These are phyloP conservation scores for Mucuna pruriens DNA, from an alignment of 306 rosid genomes.

Conservation along the genomic window DNA sequence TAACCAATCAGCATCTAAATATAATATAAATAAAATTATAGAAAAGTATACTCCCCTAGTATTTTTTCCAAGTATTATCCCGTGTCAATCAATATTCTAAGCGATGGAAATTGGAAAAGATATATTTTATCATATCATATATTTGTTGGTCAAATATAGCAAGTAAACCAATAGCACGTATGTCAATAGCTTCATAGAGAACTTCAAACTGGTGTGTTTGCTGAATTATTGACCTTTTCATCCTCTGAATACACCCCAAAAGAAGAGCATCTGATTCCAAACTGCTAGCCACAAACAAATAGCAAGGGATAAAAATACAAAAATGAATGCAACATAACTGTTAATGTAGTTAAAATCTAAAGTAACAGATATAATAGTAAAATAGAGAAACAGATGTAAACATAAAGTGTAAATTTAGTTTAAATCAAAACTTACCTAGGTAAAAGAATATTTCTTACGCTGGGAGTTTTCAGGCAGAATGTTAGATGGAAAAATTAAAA, in stretches of 20 bases:
- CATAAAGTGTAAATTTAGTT: background rate
- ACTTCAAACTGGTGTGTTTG: background rate
- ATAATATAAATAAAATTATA: background rate
- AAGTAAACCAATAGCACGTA: background rate
- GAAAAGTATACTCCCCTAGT: background rate
- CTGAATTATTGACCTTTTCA: conserved; percentile 5
- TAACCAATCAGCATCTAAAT: background rate
- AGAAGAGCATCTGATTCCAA: conserved; percentile 22
- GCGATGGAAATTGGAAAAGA: conserved; percentile 2
- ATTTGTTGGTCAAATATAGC: background rate
- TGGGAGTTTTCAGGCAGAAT: conserved; percentile 37
- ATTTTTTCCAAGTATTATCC: background rate
- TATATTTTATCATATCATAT: background rate
- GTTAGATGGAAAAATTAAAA: conserved; percentile 46
- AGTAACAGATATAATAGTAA: background rate
- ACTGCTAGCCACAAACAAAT: background rate
- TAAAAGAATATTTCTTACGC: conserved; percentile 24
- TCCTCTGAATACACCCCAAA: conserved; percentile 40
- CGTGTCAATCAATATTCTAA: background rate
- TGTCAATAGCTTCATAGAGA: conserved; percentile 1
- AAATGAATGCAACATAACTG: background rate
- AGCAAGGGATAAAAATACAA: too few species aligned
- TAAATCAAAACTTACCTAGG: background rate
- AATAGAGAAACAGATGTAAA: background rate
- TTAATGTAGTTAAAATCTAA: background rate